These are phyloP conservation scores for Boletus rubescentipes DNA, from an alignment of 768 basidiomycete genomes.

Conservation along the genomic window DNA sequence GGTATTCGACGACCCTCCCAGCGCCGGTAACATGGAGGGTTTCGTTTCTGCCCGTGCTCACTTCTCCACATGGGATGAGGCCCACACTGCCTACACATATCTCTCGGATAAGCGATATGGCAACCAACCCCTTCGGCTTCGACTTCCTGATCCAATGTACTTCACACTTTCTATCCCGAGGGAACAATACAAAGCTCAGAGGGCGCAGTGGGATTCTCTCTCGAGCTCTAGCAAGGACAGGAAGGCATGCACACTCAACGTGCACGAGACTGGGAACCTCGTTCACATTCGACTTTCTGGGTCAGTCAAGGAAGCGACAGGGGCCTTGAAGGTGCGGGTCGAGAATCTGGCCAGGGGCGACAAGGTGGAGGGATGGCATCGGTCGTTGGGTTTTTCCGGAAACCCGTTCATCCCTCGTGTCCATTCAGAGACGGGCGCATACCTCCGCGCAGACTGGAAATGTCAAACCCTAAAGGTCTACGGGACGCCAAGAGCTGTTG, in stretches of 20 bases:
- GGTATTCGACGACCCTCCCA: constrained; percentile 29
- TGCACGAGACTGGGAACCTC: constrained; percentile 23
- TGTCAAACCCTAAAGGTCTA: constrained; percentile 45
- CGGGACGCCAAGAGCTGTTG: constrained; percentile 40
- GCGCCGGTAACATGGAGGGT: constrained; percentile 29
- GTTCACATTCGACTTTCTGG: constrained; percentile 49
- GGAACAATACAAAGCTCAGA: constrained; percentile 54
- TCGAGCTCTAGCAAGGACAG: constrained; percentile 35
- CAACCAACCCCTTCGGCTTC: constrained; percentile 36
- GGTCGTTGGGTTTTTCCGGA: constrained; percentile 32
- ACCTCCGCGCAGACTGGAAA: constrained; percentile 47
- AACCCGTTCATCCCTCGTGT: constrained; percentile 38
- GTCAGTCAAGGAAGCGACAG: constrained; percentile 51
- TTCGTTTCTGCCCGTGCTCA: constrained; percentile 39
- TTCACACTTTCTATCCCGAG: constrained; percentile 49
- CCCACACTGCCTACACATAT: constrained; percentile 38
- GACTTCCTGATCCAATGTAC: constrained; percentile 48
- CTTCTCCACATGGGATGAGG: constrained; percentile 51
- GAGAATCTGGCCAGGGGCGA: constrained; percentile 55
- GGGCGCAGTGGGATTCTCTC: constrained; percentile 47
- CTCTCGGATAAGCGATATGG: constrained; percentile 37
- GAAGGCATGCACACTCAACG: constrained; percentile 35
- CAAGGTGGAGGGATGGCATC: constrained; percentile 52
- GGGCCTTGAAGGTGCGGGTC: constrained; percentile 58
- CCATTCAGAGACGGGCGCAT: constrained; percentile 38